phyloP scores from a whole-genome alignment of 352 stramenopile genomes.

The Phytophthora colocasiae region DNA sequence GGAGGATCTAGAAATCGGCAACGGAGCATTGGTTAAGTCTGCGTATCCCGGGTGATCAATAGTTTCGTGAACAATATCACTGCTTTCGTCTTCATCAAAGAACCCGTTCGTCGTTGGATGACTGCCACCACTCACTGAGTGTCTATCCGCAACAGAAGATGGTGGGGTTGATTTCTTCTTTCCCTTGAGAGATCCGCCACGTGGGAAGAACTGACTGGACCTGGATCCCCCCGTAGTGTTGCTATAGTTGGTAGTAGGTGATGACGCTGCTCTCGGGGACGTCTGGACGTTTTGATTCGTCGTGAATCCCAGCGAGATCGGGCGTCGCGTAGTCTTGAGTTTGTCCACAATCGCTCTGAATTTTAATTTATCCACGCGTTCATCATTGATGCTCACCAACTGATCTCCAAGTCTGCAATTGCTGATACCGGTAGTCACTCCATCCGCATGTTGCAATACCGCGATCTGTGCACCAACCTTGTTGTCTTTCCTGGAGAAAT shows the following conservation, averaged over 20 bases:
- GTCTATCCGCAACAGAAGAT: slow-evolving; percentile 2
- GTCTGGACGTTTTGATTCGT: slow-evolving; percentile 76
- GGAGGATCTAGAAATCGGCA: slow-evolving; percentile 6
- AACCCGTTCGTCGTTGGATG: slow-evolving; percentile 12
- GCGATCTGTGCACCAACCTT: slow-evolving; percentile 84
- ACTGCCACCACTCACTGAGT: slow-evolving; percentile 26
- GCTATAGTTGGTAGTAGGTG: slow-evolving; percentile 18
- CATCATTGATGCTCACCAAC: slow-evolving; percentile 78
- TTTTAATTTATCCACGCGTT: slow-evolving; percentile 58
- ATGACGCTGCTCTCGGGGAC: slow-evolving; percentile 47
- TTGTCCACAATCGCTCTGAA: slow-evolving; percentile 85
- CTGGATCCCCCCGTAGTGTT: slow-evolving; percentile 18
- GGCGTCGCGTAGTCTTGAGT: slow-evolving; percentile 71
- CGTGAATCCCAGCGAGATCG: slow-evolving; percentile 75
- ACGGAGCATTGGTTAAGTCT: slow-evolving; percentile 14
- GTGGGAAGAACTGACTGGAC: slow-evolving; percentile 25
- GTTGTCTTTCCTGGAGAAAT: slow-evolving; percentile 67
- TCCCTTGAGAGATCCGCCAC: slow-evolving; percentile 9
- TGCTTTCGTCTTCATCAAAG: slow-evolving; percentile 36
- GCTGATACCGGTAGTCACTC: slow-evolving; percentile 79
- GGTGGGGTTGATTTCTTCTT: slow-evolving; percentile 3
- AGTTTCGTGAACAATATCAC: slow-evolving; percentile 30
- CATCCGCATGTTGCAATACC: slow-evolving; percentile 78
- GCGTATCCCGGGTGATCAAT: slow-evolving; percentile 24
- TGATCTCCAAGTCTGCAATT: slow-evolving; percentile 81